phyloP scores from a whole-genome alignment of 257 asterid species.

The Leptodermis oblonga region DNA sequence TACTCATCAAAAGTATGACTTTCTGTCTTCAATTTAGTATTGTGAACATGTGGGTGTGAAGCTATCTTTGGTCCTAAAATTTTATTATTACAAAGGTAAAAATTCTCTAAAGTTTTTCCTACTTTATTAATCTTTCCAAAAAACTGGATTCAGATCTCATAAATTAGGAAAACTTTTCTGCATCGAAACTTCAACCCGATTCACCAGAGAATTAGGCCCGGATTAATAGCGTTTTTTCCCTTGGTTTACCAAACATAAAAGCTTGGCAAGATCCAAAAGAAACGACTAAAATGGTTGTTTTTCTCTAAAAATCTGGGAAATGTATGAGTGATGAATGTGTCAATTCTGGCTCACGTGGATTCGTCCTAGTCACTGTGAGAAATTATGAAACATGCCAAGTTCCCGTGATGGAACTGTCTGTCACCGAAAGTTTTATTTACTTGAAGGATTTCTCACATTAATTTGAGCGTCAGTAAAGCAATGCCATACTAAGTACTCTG shows the following conservation, averaged over 20 bases:
- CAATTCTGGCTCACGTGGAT: conserved; percentile 1
- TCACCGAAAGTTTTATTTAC: background rate
- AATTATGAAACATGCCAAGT: background rate
- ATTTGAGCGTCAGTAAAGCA: background rate
- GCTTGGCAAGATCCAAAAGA: background rate
- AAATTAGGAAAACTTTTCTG: too few relatives aligned
- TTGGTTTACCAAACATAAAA: background rate
- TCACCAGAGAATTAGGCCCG: too few relatives aligned
- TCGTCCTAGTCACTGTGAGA: background rate
- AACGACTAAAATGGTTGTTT: background rate
- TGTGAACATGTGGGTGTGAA: background rate
- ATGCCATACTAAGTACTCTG: background rate
- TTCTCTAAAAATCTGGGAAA: too few relatives aligned
- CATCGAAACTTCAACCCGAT: too few relatives aligned
- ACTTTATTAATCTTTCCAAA: too few relatives aligned
- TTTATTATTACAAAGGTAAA: too few relatives aligned
- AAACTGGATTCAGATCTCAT: too few relatives aligned
- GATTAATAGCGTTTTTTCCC: too few relatives aligned
- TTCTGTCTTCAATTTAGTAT: too few relatives aligned
- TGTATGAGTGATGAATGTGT: background rate
- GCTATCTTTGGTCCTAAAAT: background rate
- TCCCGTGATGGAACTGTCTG: background rate
- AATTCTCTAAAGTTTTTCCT: too few relatives aligned
- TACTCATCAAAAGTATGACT: too few relatives aligned
- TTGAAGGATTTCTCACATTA: background rate